Conservation (phyloP, 352 stramenopile species). For the Halophytophthora batemanensis region DNA sequence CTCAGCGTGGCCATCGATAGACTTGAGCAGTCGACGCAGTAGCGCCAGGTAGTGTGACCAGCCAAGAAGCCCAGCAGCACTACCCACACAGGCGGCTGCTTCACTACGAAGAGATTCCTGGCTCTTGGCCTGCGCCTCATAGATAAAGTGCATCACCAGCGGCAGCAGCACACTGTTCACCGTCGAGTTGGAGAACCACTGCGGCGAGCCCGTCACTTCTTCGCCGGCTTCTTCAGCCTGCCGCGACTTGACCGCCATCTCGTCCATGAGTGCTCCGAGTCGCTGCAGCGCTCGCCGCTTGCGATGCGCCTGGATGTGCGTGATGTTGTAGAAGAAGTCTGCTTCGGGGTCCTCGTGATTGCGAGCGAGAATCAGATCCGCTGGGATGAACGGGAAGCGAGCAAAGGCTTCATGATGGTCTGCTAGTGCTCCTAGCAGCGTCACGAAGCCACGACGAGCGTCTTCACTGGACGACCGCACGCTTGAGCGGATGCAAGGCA, state of each 20-base stretch:
- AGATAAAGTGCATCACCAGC: conserved; percentile 95
- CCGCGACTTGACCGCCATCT: conserved; percentile 50
- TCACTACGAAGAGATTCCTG: conserved; percentile 94
- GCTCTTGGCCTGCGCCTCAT: conserved; percentile 91
- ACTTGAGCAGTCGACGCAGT: conserved; percentile 90
- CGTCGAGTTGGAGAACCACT: conserved; percentile 82
- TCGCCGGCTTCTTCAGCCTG: conserved; percentile 7
- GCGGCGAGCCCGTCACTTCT: conserved; percentile 12
- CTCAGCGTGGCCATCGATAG: conserved; percentile 89
- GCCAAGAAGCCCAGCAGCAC: conserved; percentile 86
- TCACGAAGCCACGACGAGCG: conserved; percentile 81
- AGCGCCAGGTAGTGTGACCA: conserved; percentile 97
- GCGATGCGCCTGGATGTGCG: conserved; percentile 97
- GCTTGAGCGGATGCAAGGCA: conserved; percentile 85
- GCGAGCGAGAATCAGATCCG: conserved; percentile 63
- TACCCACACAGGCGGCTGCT: conserved; percentile 90
- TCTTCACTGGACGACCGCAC: conserved; percentile 76
- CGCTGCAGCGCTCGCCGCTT: conserved; percentile 90
- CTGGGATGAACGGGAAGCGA: conserved; percentile 58
- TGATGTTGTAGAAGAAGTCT: conserved; percentile 99
- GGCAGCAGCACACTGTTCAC: conserved; percentile 94
- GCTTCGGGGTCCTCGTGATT: conserved; percentile 89
- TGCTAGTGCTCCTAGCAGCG: conserved; percentile 69
- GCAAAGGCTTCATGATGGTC: conserved; percentile 39
- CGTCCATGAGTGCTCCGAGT: conserved; percentile 84